A percentile compares a stretch with the other conserved stretches of the same genome.
Conservation (phyloP, 129 eudicot species). For the Silybum marianum region DNA sequence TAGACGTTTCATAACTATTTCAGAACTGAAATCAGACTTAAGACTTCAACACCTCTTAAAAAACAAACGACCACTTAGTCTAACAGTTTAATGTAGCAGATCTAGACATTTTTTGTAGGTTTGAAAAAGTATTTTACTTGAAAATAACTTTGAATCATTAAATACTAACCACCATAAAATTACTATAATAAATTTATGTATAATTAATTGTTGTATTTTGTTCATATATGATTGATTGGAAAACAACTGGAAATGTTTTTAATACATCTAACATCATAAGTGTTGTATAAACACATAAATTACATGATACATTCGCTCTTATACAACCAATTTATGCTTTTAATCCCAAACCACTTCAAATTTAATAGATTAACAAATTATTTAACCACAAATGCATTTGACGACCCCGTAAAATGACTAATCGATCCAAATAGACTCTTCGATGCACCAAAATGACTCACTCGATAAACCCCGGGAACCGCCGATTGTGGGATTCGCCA, state of each 20-base stretch:
- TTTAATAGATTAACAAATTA: slow-evolving; percentile 25
- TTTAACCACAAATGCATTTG: slow-evolving; percentile 83
- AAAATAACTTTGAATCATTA: no score
- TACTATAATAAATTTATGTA: no score
- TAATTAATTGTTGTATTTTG: no score
- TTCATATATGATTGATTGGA: not conserved
- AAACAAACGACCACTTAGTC: no score
- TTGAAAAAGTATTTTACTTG: no score
- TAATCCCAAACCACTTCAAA: slow-evolving; percentile 3
- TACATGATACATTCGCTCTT: slow-evolving; percentile 28
- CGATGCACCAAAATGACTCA: slow-evolving; percentile 94
- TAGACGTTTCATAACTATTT: no score
- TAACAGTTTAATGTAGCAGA: no score
- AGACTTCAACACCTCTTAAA: no score
- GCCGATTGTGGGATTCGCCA: slow-evolving; percentile 83
- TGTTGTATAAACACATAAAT: slow-evolving; percentile 33
- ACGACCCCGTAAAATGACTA: slow-evolving; percentile 79
- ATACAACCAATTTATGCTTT: slow-evolving; percentile 27
- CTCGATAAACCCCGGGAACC: slow-evolving; percentile 74
- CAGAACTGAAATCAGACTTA: no score
- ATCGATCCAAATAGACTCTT: slow-evolving; percentile 74
- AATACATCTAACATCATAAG: not conserved
- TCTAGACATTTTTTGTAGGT: no score
- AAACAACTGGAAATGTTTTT: not conserved
- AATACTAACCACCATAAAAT: no score